A percentile compares a stretch with the other conserved stretches of the same genome.
Conservation (phyloP, 495 filamentous ascomycete species). For the Xylaria palmicola region DNA sequence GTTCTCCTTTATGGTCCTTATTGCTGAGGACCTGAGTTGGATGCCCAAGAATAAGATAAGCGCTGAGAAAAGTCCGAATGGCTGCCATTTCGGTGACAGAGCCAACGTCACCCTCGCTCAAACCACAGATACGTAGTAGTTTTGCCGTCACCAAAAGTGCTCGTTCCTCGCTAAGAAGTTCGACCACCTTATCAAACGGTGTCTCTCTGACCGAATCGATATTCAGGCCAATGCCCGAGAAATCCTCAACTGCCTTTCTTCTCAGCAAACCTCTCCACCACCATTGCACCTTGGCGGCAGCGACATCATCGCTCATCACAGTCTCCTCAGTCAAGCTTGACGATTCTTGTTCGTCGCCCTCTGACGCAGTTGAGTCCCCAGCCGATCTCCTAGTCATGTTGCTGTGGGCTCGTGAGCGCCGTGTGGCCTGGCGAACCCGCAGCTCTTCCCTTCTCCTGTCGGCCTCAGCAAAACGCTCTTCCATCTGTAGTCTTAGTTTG, state of each 20-base stretch:
- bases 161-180: slow-evolving; percentile 70
- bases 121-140: slow-evolving; percentile 72
- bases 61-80: slow-evolving; percentile 86
- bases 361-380: slow-evolving; percentile 49
- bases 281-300: slow-evolving; percentile 71
- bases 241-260: slow-evolving; percentile 62
- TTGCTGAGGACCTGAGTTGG: slow-evolving; percentile 84
- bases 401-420: slow-evolving; percentile 64
- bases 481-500: slow-evolving; percentile 73
- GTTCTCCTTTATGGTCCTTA: slow-evolving; percentile 67
- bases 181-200: slow-evolving; percentile 78
- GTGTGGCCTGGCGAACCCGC: slow-evolving; percentile 55
- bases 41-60: slow-evolving; percentile 90
- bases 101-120: slow-evolving; percentile 68
- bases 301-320: slow-evolving; percentile 63
- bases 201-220: slow-evolving; percentile 71
- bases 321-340: slow-evolving; percentile 42
- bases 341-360: slow-evolving; percentile 48
- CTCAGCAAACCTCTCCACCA: slow-evolving; percentile 68
- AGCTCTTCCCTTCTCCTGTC: slow-evolving; percentile 69
- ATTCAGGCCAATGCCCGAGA: slow-evolving; percentile 67
- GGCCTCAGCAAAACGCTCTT: slow-evolving; percentile 84
- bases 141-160: slow-evolving; percentile 69
- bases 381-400: slow-evolving; percentile 51
- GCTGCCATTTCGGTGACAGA: slow-evolving; percentile 73